phyloP scores from a whole-genome alignment of 495 filamentous ascomycete species.

The Penicillium samsonianum region DNA sequence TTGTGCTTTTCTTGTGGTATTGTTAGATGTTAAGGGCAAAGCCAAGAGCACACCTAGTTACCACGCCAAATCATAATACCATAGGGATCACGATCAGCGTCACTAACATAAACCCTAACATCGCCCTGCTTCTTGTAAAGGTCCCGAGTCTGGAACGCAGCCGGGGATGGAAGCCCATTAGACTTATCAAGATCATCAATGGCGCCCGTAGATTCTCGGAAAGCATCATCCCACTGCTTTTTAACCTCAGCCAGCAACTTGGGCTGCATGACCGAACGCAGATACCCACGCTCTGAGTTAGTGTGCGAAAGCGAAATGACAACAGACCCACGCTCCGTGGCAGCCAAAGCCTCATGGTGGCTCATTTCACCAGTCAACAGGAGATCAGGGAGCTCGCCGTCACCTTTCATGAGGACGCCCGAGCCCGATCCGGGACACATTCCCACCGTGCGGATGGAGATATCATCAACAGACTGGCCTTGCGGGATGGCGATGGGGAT shows the following conservation, averaged over 20 bases:
- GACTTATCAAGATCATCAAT: constrained; percentile 33
- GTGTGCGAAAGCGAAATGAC: constrained; percentile 87
- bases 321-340: constrained; percentile 82
- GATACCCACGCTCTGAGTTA: constrained; percentile 83
- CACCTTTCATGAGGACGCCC: constrained; percentile 65
- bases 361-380: constrained; percentile 90
- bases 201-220: constrained; percentile 37
- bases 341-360: constrained; percentile 86
- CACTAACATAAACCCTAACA: constrained; percentile 70
- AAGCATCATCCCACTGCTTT: constrained; percentile 52
- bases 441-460: constrained; percentile 58
- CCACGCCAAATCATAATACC: constrained; percentile 61
- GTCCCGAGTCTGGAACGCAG: constrained; percentile 34
- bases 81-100: constrained; percentile 78
- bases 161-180: constrained; percentile 19
- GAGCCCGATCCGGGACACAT: constrained; percentile 87
- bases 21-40: background rate
- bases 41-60: constrained; percentile 7
- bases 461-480: constrained; percentile 47
- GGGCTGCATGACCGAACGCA: constrained; percentile 66
- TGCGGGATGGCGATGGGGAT: constrained; percentile 73
- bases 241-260: constrained; percentile 60
- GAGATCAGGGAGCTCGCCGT: constrained; percentile 63
- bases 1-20: background rate
- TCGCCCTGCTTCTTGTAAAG: constrained; percentile 46